phyloP scores from a whole-genome alignment of 768 basidiomycete species.

The Hysterangium stoloniferum region DNA sequence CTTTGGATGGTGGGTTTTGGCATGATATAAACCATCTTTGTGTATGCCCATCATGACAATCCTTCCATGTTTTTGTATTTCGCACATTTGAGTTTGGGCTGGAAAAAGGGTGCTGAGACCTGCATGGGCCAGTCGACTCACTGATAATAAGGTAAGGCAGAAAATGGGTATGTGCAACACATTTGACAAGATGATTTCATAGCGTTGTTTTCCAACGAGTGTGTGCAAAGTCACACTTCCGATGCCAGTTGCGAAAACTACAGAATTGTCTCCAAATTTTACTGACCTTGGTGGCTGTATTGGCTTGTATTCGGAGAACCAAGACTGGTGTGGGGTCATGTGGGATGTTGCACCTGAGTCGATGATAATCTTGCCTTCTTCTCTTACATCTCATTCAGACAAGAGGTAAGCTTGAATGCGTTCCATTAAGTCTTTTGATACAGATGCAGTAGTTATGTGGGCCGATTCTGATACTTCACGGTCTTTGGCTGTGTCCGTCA shows the following conservation, averaged over 20 bases:
- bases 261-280: slow-evolving; percentile 14
- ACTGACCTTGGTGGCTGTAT: slow-evolving; percentile 9
- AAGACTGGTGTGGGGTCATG: not conserved
- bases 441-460: too few relatives aligned
- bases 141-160: slow-evolving; percentile 12
- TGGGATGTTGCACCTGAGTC: not conserved
- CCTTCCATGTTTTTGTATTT: not conserved
- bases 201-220: not conserved
- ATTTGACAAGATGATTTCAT: not conserved
- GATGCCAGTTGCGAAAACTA: slow-evolving; percentile 7
- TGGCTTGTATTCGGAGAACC: not conserved
- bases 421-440: not conserved
- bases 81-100: not conserved
- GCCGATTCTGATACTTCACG: too few relatives aligned
- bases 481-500: too few relatives aligned
- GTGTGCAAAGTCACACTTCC: slow-evolving; percentile 9
- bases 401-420: not conserved
- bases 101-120: slow-evolving; percentile 7
- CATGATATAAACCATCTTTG: slow-evolving; percentile 12
- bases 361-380: not conserved
- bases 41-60: slow-evolving; percentile 4
- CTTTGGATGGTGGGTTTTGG: not conserved
- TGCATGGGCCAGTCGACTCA: slow-evolving; percentile 5
- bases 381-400: not conserved
- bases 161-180: slow-evolving; percentile 12